Base-by-base conservation (phyloP, 1,284 basidiomycete genomes). In the Naganishia sp. region DNA sequence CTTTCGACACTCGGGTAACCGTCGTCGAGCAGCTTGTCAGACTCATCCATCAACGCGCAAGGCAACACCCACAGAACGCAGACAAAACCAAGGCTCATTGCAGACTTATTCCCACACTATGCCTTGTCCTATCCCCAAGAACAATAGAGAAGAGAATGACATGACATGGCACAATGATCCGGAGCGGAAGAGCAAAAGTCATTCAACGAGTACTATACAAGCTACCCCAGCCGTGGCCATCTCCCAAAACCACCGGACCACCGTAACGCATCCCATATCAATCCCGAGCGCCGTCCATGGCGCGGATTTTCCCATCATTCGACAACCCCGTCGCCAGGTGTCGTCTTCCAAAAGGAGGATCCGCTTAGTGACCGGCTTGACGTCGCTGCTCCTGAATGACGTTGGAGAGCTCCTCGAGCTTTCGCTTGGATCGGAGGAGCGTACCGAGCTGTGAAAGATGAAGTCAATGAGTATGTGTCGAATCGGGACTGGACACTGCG, bases 391-490 rank as follows among this genome's bases (percentile, higher is more conserved):
- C 78, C 84, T 92, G 90, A 83, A 97, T 95, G 79, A 96, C 87
- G 69, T 77, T 86, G 72, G 88, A 85, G 75, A 97, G 87, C 84
- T 97, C 94, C 82, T 97, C 94, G 78, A 96, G 82, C 87, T 97
- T 97, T 84, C 92, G 88, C 85, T 97, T 98, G 74, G 94, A 94
- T 78, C 94, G 91, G 79, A 94, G 85, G 75, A 97, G 86, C 36
- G 94, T 97, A 56, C 94, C 94, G 76, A 98, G 88, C 92, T 95
- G 73, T 65, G 33, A 53, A 13, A 49, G 16, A 43, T 6, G 18
- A 28, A 23, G 10, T 13, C 31, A 21, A 21, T 36, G 31, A 64
- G 54, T n/a, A 56, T 31, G 18, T 11, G 39, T 16, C 21, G 48
- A 3, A 3, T 39, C 36, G 36, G 10, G 36, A 39, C 0, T 39